These are phyloP conservation scores for Pythium brachiatum DNA, from an alignment of 352 stramenopile species.

Conservation along the genomic window DNA sequence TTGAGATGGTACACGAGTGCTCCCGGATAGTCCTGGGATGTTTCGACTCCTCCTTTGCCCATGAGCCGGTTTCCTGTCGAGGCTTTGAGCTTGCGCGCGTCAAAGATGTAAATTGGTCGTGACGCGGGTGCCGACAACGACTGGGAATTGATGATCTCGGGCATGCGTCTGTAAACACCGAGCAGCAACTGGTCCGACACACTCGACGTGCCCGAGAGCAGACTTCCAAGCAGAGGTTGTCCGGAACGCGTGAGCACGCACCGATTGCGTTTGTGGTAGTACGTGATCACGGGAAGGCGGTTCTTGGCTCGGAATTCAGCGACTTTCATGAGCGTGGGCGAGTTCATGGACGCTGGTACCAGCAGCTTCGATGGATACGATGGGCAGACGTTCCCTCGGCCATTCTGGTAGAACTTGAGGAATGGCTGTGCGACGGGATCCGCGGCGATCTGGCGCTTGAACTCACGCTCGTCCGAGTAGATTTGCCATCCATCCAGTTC, in stretches of 20 bases:
- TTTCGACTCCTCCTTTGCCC: slow-evolving; percentile 90
- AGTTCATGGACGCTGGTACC: slow-evolving; percentile 68
- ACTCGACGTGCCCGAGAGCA: slow-evolving; percentile 69
- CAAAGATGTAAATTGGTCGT: slow-evolving; percentile 87
- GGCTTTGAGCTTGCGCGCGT: slow-evolving; percentile 87
- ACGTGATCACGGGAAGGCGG: slow-evolving; percentile 84
- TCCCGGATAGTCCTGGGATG: slow-evolving; percentile 73
- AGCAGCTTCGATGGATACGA: slow-evolving; percentile 83
- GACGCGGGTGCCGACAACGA: slow-evolving; percentile 58
- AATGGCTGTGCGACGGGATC: slow-evolving; percentile 62
- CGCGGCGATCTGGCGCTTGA: slow-evolving; percentile 71
- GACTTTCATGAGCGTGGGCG: slow-evolving; percentile 60
- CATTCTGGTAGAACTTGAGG: slow-evolving; percentile 83
- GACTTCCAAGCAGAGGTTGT: slow-evolving; percentile 74
- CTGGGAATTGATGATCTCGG: slow-evolving; percentile 79
- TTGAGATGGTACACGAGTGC: slow-evolving; percentile 83
- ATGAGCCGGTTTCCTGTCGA: slow-evolving; percentile 89
- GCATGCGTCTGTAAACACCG: slow-evolving; percentile 70
- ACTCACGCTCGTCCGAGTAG: slow-evolving; percentile 71
- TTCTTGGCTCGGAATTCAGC: slow-evolving; percentile 85
- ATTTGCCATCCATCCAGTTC: slow-evolving; percentile 77
- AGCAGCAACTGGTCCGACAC: slow-evolving; percentile 76
- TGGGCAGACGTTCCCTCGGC: slow-evolving; percentile 73
- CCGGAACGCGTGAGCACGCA: slow-evolving; percentile 82
- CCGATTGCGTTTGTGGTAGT: slow-evolving; percentile 71